Percentiles rank a stretch among this genome's conserved stretches.
phyloP scores from a whole-genome alignment of 2,329 filamentous ascomycete species.

The Penicillium frequentans region DNA sequence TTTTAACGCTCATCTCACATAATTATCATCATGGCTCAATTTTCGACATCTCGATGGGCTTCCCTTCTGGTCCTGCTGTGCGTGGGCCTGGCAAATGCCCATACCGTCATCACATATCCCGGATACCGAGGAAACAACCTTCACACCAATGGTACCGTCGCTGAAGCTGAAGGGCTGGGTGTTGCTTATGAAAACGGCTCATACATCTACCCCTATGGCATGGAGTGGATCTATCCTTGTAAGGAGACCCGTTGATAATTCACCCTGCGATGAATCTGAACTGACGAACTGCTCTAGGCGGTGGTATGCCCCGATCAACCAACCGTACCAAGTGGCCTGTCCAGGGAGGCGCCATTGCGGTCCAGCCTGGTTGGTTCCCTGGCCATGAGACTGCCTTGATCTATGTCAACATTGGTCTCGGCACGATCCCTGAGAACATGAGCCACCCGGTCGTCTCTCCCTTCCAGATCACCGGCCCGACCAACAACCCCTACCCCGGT shows the following conservation, averaged over 20 bases:
- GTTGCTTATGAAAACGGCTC: slow-evolving; percentile 49
- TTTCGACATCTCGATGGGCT: slow-evolving; percentile 30
- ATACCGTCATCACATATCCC: slow-evolving; percentile 82
- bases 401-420: slow-evolving; percentile 89
- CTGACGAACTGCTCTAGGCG: slow-evolving; percentile 58
- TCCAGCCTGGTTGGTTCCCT: slow-evolving; percentile 95
- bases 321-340: slow-evolving; percentile 95
- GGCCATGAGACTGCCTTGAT: slow-evolving; percentile 80
- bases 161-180: slow-evolving; percentile 47
- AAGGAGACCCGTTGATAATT: slow-evolving; percentile 37
- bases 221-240: slow-evolving; percentile 98
- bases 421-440: slow-evolving; percentile 81
- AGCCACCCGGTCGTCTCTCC: slow-evolving; percentile 76
- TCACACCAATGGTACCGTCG: slow-evolving; percentile 66
- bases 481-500: slow-evolving; percentile 81
- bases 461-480: slow-evolving; percentile 80
- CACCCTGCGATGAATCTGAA: not conserved
- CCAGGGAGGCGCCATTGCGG: slow-evolving; percentile 77
- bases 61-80: slow-evolving; percentile 35
- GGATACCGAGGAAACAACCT: slow-evolving; percentile 87
- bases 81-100: slow-evolving; percentile 48
- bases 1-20: not conserved
- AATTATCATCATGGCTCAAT: slow-evolving; percentile 28
- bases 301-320: slow-evolving; percentile 71
- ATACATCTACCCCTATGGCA: slow-evolving; percentile 72